Conservation (phyloP, 148 eudicot genomes). For the Chenopodium berlandieri region DNA sequence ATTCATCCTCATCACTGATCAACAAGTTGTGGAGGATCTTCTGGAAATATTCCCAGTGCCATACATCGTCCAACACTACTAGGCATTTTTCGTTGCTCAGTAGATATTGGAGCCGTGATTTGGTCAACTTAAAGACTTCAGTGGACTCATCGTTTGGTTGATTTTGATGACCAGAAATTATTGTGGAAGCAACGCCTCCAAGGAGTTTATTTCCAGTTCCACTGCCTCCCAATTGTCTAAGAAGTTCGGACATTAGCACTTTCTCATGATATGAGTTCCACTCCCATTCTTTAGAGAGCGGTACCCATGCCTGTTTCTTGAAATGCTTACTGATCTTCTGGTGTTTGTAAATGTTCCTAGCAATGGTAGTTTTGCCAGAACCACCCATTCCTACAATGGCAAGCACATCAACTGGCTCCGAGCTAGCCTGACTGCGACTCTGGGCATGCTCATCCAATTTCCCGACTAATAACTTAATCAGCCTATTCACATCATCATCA, state of each 20-base stretch:
- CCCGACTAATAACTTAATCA: conserved; percentile 1
- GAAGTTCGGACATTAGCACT: not conserved
- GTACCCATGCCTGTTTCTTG: conserved; percentile 25
- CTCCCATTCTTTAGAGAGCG: conserved; percentile 16
- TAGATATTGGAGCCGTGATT: not conserved
- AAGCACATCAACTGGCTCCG: not conserved
- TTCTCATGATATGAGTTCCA: no score
- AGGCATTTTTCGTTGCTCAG: not conserved
- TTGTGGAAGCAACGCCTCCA: no score
- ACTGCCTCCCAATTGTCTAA: not conserved
- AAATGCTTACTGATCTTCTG: conserved; percentile 13
- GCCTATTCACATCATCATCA: conserved; percentile 6
- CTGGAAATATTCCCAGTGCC: conserved; percentile 13
- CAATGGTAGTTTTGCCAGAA: conserved; percentile 33
- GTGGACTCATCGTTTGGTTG: not conserved
- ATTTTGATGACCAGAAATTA: not conserved
- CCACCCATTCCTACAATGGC: conserved; percentile 40
- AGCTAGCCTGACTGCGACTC: no score
- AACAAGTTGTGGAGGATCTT: not conserved
- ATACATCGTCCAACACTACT: conserved; percentile 25
- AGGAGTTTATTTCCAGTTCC: no score
- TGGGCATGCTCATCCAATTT: no score
- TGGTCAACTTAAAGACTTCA: not conserved
- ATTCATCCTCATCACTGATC: not conserved
- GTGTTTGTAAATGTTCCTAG: conserved; percentile 24